phyloP scores from a whole-genome alignment of 2,329 filamentous ascomycete genomes.

The Penicillium aurantiogriseum region DNA sequence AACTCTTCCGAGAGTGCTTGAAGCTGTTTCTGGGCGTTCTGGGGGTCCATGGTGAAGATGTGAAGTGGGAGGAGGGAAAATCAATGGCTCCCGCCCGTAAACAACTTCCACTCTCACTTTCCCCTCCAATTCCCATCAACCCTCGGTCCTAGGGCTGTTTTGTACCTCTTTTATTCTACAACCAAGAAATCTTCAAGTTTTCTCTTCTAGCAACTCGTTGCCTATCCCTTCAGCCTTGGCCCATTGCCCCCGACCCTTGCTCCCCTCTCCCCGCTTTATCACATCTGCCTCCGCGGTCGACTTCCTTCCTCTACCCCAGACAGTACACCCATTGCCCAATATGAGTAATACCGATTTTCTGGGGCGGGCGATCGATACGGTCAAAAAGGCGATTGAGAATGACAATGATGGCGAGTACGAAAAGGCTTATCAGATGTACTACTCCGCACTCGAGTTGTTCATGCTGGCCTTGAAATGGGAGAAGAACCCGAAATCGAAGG shows the following conservation, averaged over 20 bases:
- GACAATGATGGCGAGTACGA: slow-evolving; percentile 96
- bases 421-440: slow-evolving; percentile 94
- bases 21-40: slow-evolving; percentile 73
- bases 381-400: slow-evolving; percentile 95
- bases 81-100: slow-evolving; percentile 25
- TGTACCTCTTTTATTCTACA: neutral
- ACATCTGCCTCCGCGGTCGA: slow-evolving; percentile 20
- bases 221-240: slow-evolving; percentile 12
- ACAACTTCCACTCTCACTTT: slow-evolving; percentile 26
- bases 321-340: slow-evolving; percentile 32
- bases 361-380: slow-evolving; percentile 90
- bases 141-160: neutral
- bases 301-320: slow-evolving; percentile 16
- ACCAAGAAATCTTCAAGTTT: neutral
- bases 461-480: slow-evolving; percentile 99
- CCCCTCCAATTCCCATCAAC: slow-evolving; percentile 18
- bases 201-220: slow-evolving; percentile 8
- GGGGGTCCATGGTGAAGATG: slow-evolving; percentile 51
- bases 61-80: slow-evolving; percentile 32
- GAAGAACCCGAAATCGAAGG: slow-evolving; percentile 95
- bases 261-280: slow-evolving; percentile 22
- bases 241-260: slow-evolving; percentile 12
- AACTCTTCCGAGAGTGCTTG: slow-evolving; percentile 85
- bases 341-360: slow-evolving; percentile 98
- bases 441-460: slow-evolving; percentile 92